A percentile compares a stretch with the other conserved stretches of the same genome.
Conservation (phyloP, 2,329 filamentous ascomycete species). For the Fusarium sterilihyphosum region DNA sequence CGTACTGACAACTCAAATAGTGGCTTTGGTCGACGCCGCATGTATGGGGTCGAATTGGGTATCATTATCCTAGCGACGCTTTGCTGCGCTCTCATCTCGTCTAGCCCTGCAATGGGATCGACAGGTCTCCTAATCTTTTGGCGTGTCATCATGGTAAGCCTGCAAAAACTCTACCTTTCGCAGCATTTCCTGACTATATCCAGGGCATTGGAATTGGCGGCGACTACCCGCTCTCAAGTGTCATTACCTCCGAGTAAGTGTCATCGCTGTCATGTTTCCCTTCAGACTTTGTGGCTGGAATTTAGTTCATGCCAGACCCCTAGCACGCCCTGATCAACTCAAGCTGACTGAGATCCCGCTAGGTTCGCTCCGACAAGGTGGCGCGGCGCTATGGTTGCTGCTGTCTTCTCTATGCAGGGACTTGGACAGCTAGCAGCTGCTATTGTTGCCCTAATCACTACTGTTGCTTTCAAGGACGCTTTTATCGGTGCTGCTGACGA, state of each 20-base stretch:
- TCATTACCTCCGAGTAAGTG: constrained; percentile 78
- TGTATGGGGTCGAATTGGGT: constrained; percentile 83
- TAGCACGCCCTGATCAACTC: not conserved
- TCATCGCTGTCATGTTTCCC: not conserved
- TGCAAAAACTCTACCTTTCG: not conserved
- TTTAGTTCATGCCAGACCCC: not conserved
- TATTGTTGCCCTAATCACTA: constrained; percentile 75
- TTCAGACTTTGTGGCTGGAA: constrained; percentile 25
- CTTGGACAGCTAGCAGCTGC: constrained; percentile 80
- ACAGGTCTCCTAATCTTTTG: constrained; percentile 76
- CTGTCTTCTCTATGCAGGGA: constrained; percentile 87
- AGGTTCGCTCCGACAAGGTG: constrained; percentile 83
- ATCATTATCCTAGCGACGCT: constrained; percentile 78
- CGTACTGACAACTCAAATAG: constrained; percentile 38
- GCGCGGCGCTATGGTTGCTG: constrained; percentile 84
- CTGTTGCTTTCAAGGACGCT: constrained; percentile 67
- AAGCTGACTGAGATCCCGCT: constrained; percentile 28
- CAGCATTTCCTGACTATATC: constrained; percentile 18
- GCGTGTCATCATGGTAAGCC: constrained; percentile 74
- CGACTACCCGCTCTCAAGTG: constrained; percentile 79
- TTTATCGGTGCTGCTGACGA: constrained; percentile 56
- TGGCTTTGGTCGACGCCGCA: constrained; percentile 77
- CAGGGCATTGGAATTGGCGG: constrained; percentile 79
- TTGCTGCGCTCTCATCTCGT: constrained; percentile 70
- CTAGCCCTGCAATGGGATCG: constrained; percentile 68